phyloP scores from a whole-genome alignment of 768 basidiomycete species.

The Phaeotremella fagi region DNA sequence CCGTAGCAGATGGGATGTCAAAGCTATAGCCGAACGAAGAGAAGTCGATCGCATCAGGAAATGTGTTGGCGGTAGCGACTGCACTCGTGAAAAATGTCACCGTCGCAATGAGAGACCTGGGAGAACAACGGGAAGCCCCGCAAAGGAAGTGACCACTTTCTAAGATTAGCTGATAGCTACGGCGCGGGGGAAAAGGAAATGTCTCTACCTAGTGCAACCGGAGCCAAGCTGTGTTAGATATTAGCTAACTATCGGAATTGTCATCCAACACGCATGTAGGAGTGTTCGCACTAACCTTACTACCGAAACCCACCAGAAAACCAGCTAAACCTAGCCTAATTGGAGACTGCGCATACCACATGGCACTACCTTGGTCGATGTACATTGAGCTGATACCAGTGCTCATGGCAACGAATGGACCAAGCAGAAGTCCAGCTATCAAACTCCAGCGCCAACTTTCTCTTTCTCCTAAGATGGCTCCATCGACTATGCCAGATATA shows the following conservation, averaged over 20 bases:
- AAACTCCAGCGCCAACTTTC: slow-evolving; percentile 24
- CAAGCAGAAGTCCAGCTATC: slow-evolving; percentile 17
- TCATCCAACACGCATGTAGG: too few species aligned
- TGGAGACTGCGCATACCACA: not conserved
- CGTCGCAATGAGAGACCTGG: slow-evolving; percentile 47
- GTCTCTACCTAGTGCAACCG: slow-evolving; percentile 45
- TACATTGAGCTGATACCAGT: slow-evolving; percentile 4
- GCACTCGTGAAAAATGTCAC: slow-evolving; percentile 38
- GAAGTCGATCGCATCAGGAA: slow-evolving; percentile 1
- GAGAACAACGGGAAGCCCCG: slow-evolving; percentile 47
- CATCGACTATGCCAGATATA: slow-evolving; percentile 44
- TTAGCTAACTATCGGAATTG: too few species aligned
- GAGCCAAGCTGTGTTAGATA: too few species aligned
- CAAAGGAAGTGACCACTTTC: slow-evolving; percentile 49
- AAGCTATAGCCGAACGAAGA: not conserved
- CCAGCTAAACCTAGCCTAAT: slow-evolving; percentile 30
- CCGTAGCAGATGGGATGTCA: not conserved
- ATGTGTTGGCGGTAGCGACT: slow-evolving; percentile 30
- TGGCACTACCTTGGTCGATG: slow-evolving; percentile 9
- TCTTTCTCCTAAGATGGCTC: slow-evolving; percentile 24
- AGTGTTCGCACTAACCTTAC: too few species aligned
- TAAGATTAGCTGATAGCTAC: too few species aligned
- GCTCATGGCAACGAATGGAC: slow-evolving; percentile 1
- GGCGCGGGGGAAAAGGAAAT: not conserved
- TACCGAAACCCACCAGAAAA: slow-evolving; percentile 45